These are phyloP conservation scores for Eustoma russellianum DNA, from an alignment of 257 asterid genomes.

Conservation along the genomic window DNA sequence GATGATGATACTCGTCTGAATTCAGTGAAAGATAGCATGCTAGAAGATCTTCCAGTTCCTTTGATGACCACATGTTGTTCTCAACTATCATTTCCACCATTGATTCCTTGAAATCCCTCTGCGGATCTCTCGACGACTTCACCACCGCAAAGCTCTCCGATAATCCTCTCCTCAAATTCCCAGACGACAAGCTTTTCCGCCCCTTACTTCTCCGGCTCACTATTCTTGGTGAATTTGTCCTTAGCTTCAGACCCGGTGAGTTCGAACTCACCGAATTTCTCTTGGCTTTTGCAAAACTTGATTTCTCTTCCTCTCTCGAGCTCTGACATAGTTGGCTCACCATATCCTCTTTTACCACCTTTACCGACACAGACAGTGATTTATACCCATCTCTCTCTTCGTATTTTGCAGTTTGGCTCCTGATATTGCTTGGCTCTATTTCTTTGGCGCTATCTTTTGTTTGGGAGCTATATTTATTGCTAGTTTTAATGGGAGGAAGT, in stretches of 20 bases:
- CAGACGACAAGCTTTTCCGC: conserved; percentile 25
- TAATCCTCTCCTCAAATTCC: conserved; percentile 21
- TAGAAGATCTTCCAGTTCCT: conserved; percentile 54
- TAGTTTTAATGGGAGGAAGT: conserved; percentile 54
- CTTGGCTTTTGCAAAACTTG: conserved; percentile 5
- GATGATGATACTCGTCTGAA: conserved; percentile 49
- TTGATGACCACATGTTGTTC: conserved; percentile 38
- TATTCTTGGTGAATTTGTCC: conserved; percentile 40
- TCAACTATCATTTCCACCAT: conserved; percentile 76
- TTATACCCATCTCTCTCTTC: conserved; percentile 18
- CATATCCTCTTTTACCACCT: conserved; percentile 25
- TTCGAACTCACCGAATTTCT: conserved; percentile 15
- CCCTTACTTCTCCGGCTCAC: conserved; percentile 27
- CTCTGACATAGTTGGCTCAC: background rate
- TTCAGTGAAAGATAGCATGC: conserved; percentile 56
- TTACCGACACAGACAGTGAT: conserved; percentile 27
- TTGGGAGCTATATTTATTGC: background rate
- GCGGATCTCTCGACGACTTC: conserved; percentile 50
- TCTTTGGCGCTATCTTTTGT: background rate
- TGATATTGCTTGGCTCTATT: conserved; percentile 10
- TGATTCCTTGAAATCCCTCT: conserved; percentile 51
- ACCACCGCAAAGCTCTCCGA: conserved; percentile 50
- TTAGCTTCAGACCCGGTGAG: conserved; percentile 41
- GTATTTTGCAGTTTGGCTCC: conserved; percentile 19
- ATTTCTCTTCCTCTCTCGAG: conserved; percentile 4